Percentiles rank a stretch among this genome's conserved stretches.
Evolutionary conservation across 2,329 filamentous ascomycete species (phyloP).

Genomic region (Elsinoe batatas): DNA sequence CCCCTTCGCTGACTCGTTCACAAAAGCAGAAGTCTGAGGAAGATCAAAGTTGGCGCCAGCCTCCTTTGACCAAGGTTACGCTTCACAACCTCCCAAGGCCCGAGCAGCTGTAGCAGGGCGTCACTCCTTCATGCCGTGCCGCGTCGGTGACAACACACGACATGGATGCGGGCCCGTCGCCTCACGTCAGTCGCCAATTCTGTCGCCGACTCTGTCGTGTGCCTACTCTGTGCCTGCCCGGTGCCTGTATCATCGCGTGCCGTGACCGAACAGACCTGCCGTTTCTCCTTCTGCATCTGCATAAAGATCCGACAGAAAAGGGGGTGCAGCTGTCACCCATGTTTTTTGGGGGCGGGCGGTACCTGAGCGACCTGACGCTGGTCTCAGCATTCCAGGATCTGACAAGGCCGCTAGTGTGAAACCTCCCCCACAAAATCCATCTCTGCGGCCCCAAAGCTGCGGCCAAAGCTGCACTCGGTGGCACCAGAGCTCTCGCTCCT

Average conservation of each 20-base stretch:
- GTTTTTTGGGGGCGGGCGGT: too few relatives aligned
- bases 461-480: not conserved
- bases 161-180: not conserved
- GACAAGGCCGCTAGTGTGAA: conserved; percentile 8
- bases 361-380: conserved; percentile 1
- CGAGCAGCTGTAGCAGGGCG: too few relatives aligned
- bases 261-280: not conserved
- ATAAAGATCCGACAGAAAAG: not conserved
- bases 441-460: not conserved
- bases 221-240: not conserved
- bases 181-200: too few relatives aligned
- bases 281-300: not conserved
- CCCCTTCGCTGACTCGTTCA: not conserved
- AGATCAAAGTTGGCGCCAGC: too few relatives aligned
- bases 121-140: not conserved
- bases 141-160: conserved; percentile 9
- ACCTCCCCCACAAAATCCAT: conserved; percentile 5
- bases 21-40: not conserved
- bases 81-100: not conserved
- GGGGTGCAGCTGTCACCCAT: not conserved
- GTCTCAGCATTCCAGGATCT: conserved; percentile 7
- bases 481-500: not conserved
- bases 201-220: too few relatives aligned
- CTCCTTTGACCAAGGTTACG: not conserved
- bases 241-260: not conserved